Conservation (phyloP, 2,329 filamentous ascomycete genomes). For the Cladorrhinum sp. region DNA sequence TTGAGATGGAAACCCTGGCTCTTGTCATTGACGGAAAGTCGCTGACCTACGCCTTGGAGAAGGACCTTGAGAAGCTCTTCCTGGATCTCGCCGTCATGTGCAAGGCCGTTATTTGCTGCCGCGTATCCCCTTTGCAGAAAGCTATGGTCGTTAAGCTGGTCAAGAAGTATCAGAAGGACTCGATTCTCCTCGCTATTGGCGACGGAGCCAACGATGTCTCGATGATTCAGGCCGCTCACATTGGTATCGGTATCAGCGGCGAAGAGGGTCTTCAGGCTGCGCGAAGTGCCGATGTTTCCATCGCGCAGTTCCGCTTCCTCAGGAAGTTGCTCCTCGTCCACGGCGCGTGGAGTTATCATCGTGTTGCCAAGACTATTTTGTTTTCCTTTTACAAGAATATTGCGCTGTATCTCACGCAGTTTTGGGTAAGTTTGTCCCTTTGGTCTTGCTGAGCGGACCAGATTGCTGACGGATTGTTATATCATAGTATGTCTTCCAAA, state of each 20-base stretch:
- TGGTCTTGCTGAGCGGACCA: neutral
- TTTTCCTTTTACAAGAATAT: conserved; percentile 99
- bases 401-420: conserved; percentile 96
- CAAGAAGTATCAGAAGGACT: conserved; percentile 84
- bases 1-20: conserved; percentile 82
- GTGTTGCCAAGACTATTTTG: conserved; percentile 92
- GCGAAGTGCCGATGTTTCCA: conserved; percentile 90
- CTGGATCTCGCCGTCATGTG: conserved; percentile 91
- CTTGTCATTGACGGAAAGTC: conserved; percentile 96
- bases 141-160: conserved; percentile 97
- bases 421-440: conserved; percentile 69
- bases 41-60: conserved; percentile 87
- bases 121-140: conserved; percentile 95
- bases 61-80: conserved; percentile 89
- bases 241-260: conserved; percentile 95
- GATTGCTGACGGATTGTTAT: conserved; percentile 31
- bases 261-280: conserved; percentile 96
- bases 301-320: conserved; percentile 92
- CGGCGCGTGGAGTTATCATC: conserved; percentile 95
- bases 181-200: conserved; percentile 90
- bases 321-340: conserved; percentile 93
- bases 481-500: conserved; percentile 89
- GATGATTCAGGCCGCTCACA: conserved; percentile 98
- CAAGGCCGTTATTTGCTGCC: conserved; percentile 98
- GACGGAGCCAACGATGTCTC: conserved; percentile 99